phyloP scores from a whole-genome alignment of 768 basidiomycete species.

The Termitomyces sp. region DNA sequence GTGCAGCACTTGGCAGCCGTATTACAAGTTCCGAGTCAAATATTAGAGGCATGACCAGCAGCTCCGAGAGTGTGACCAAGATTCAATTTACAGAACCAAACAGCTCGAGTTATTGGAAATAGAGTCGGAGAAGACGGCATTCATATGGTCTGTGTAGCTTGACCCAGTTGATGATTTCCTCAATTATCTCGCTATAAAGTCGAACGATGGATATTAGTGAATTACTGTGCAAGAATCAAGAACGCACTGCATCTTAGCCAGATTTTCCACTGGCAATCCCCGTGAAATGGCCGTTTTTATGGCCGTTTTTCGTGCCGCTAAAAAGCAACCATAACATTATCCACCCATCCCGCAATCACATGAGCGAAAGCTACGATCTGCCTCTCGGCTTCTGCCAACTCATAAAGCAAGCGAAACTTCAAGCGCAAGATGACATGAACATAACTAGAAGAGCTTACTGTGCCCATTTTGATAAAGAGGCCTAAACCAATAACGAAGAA shows the following conservation, averaged over 20 bases:
- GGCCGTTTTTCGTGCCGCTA: background rate
- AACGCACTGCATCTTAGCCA: background rate
- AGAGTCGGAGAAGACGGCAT: background rate
- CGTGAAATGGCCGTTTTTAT: background rate
- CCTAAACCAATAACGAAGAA: background rate
- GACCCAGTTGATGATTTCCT: background rate
- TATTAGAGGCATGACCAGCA: background rate
- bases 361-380: background rate
- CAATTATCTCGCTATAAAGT: background rate
- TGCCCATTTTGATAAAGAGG: background rate
- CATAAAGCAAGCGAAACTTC: background rate
- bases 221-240: background rate
- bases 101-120: background rate
- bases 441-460: background rate
- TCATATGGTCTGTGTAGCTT: background rate
- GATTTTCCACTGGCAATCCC: no score
- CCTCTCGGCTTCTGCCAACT: background rate
- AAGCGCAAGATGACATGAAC: background rate
- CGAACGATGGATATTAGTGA: background rate
- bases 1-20: no score
- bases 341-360: background rate
- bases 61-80: background rate
- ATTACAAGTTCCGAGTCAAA: no score
- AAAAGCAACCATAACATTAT: background rate
- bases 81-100: background rate